phyloP scores from a whole-genome alignment of 1,139 yeast genomes.

The Geotrichum fermentans region DNA sequence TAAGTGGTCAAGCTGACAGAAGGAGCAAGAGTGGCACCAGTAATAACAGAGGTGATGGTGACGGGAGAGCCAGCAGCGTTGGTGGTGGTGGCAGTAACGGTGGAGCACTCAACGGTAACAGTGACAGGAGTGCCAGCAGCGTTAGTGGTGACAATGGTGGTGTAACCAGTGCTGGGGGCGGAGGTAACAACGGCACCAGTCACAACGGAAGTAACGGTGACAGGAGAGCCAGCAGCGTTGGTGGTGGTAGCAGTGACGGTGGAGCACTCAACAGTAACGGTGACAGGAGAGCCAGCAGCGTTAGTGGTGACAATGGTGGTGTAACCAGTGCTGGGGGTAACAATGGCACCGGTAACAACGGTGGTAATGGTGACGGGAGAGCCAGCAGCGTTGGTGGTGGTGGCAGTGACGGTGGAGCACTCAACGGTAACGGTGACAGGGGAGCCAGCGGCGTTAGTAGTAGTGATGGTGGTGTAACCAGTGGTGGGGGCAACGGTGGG shows the following conservation, averaged over 20 bases:
- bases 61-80: neutral
- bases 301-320: constrained; percentile 3
- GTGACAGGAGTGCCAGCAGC: neutral
- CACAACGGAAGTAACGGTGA: neutral
- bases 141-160: neutral
- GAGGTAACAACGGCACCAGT: neutral
- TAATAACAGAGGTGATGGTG: neutral
- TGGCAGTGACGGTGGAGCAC: neutral
- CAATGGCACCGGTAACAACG: neutral
- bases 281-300: constrained; percentile 2
- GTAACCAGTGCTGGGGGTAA: neutral
- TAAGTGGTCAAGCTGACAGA: neutral
- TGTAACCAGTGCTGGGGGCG: neutral
- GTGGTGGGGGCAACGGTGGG: neutral
- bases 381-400: constrained; percentile 2
- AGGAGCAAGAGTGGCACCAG: neutral
- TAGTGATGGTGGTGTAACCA: neutral
- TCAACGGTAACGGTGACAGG: constrained; percentile 5
- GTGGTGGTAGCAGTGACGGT: neutral
- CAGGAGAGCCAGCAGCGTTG: neutral
- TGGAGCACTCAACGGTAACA: constrained; percentile 2
- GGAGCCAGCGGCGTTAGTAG: neutral
- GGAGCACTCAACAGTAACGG: constrained; percentile 4
- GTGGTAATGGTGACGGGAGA: neutral
- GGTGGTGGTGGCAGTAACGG: neutral